These are phyloP conservation scores for Camelina neglecta DNA, from an alignment of 345 rosid genomes.

Conservation along the genomic window DNA sequence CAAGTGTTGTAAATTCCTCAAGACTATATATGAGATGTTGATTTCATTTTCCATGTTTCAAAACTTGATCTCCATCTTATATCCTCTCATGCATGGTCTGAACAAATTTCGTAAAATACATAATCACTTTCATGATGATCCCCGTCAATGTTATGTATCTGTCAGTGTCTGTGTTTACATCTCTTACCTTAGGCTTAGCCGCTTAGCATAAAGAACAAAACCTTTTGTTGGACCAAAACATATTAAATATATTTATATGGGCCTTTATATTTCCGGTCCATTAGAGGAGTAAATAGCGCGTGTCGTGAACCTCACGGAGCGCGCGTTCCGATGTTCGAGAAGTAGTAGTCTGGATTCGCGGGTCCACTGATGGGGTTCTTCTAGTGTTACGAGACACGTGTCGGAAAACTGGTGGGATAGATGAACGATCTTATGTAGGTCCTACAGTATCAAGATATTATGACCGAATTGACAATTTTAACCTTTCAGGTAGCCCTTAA, in stretches of 20 bases:
- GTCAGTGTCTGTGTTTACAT: too few species aligned
- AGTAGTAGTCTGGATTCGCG: conserved; percentile 10
- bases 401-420: conserved; percentile 22
- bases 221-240: too few species aligned
- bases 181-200: too few species aligned
- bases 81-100: conserved; percentile 36
- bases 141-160: too few species aligned
- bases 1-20: conserved; percentile 42
- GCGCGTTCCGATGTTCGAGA: neutral
- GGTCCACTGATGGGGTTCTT: conserved; percentile 26
- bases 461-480: conserved; percentile 16
- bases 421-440: conserved; percentile 6
- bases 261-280: neutral
- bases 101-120: too few species aligned
- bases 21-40: conserved; percentile 43
- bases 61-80: neutral
- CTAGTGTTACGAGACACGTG: conserved; percentile 24
- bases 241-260: neutral
- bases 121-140: too few species aligned
- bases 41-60: neutral
- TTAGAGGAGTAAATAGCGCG: neutral
- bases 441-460: conserved; percentile 38
- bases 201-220: neutral
- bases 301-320: neutral
- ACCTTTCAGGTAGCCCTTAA: conserved; percentile 27